Base-by-base conservation (phyloP, 176 grass and related monocot genomes). In the Alopecurus myosuroides region DNA sequence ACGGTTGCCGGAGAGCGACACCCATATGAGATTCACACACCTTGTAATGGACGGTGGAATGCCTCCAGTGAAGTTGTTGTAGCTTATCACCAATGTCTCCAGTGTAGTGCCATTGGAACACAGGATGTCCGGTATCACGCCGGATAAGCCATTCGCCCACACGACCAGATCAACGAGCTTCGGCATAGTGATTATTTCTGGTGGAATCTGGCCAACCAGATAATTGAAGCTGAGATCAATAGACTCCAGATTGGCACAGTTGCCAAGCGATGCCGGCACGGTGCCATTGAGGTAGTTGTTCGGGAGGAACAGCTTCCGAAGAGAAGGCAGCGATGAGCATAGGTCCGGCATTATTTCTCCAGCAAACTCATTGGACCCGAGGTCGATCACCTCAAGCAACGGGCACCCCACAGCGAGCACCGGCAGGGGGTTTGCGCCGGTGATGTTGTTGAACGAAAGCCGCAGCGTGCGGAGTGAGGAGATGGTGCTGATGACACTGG, bases 201-300 rank as follows among this genome's bases (percentile, higher is more conserved):
- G 49, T 0, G 97, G 97, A 19, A 99, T 86, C 28, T 82, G 62
- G 15, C 97, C 93, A 4, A 57, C 79, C 30, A 99, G 75, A 5
- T 72, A 69, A 40, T 99, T 99, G 93, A 99, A 99, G 86, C 97
- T 99, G 25, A 99, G 89, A 74, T 99, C 97, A 70, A 99, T 83
- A 9, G 91, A 88, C 85, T 84, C 80, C 62, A 99, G 86, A 81
- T 92, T 92, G n/a, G 75, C 46, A 55, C 97, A 96, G n/a, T 77
- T 50, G 22, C 87, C 91, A 3, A 96, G 79, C 11, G 92, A 94
- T 10, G 13, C 48, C 0, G 93, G 93, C 73, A 99, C 30, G 0
- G 81, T 81, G 80, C 93, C 91, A 11, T 89, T 90, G 57, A 99
- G 72, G 44, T 90, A 85, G 25, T 99, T 99, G 87, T 94, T 91